phyloP scores from a whole-genome alignment of 176 grass and related monocot species.

The Musa itinerans region DNA sequence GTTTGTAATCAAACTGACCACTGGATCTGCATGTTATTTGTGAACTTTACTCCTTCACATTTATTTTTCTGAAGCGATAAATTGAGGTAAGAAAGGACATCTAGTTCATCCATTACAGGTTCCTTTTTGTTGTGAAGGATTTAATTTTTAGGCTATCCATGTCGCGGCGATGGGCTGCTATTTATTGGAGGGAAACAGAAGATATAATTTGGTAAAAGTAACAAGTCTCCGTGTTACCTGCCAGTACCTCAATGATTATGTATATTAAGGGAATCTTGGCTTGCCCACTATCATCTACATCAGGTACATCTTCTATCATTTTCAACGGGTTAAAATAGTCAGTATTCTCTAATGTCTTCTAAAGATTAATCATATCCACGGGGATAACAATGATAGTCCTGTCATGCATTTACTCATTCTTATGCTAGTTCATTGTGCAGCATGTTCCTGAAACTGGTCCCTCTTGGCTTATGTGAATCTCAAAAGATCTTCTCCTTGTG shows the following conservation, averaged over 20 bases:
- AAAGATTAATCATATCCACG: too few species aligned
- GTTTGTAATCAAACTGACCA: not conserved
- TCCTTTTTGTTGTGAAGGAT: not conserved
- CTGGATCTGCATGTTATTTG: not conserved
- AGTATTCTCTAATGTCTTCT: not conserved
- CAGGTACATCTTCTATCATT: not conserved
- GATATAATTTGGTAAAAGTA: not conserved
- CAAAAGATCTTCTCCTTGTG: too few species aligned
- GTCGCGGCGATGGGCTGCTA: not conserved
- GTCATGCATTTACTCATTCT: too few species aligned
- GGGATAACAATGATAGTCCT: too few species aligned
- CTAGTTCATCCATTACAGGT: too few species aligned
- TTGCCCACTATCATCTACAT: not conserved
- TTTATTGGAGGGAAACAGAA: not conserved
- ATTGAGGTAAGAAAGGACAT: too few species aligned
- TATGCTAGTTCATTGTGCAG: too few species aligned
- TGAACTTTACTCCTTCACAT: not conserved
- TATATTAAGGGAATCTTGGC: not conserved
- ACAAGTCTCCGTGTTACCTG: not conserved
- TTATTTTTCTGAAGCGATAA: not conserved
- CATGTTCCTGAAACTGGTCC: too few species aligned
- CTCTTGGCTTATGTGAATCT: too few species aligned
- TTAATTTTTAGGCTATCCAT: not conserved
- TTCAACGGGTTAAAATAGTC: not conserved
- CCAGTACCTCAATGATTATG: not conserved